Conservation (phyloP, 768 basidiomycete genomes). For the Leccinum pellstonianum region DNA sequence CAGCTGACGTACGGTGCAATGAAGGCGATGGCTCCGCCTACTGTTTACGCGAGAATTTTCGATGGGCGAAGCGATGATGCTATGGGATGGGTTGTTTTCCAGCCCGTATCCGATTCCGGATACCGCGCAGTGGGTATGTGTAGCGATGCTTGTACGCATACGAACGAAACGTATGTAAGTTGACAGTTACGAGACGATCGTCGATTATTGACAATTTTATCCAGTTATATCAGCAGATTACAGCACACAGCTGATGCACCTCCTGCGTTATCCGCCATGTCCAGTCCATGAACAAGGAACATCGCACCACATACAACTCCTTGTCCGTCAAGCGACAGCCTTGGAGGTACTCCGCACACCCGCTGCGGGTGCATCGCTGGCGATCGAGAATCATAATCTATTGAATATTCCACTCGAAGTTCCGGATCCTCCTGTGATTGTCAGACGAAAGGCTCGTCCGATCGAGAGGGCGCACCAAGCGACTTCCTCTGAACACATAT, state of each 20-base stretch:
- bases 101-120: conserved; percentile 70
- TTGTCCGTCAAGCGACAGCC: conserved; percentile 81
- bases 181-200: background rate
- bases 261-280: conserved; percentile 79
- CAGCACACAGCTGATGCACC: conserved; percentile 74
- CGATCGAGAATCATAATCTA: conserved; percentile 78
- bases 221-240: conserved; percentile 87
- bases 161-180: conserved; percentile 74
- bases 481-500: conserved; percentile 22
- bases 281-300: conserved; percentile 35
- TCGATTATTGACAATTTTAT: conserved; percentile 15
- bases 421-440: conserved; percentile 43
- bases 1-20: conserved; percentile 13
- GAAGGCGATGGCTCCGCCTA: conserved; percentile 89
- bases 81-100: conserved; percentile 98
- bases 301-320: conserved; percentile 60
- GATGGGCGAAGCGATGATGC: conserved; percentile 72
- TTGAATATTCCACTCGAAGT: conserved; percentile 72
- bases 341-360: conserved; percentile 74
- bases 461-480: conserved; percentile 32
- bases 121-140: conserved; percentile 82
- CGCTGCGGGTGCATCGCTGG: conserved; percentile 71
- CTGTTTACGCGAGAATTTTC: conserved; percentile 92
- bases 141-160: conserved; percentile 94
- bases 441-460: conserved; percentile 37